Evolutionary conservation across 148 eudicot species (phyloP), one percentile per base, ranked within the genome.

Genomic region (Nyssa sinensis): DNA sequence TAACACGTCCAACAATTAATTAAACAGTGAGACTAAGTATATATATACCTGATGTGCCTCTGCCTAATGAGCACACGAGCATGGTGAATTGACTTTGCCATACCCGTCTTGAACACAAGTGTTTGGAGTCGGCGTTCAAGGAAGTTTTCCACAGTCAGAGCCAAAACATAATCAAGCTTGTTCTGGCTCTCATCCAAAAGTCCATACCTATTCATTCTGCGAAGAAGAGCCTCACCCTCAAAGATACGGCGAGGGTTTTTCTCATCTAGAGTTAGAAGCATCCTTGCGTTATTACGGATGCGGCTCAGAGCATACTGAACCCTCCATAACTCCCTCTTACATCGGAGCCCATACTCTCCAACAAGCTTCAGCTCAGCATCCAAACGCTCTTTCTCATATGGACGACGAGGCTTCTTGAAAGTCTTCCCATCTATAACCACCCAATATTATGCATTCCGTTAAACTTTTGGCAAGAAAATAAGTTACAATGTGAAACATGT

Each of bases 51-150:
- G 57, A 74, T 74, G 66, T 74, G 77, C 77, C 77, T 66, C 49
- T 74, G 77, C 37, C 77, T 66, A 34, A 74, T 74, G 62, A 74
- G 77, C 60, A 74, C 77, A 25, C 77, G 70, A 25, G 77, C 77
- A 66, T 74, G 77, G 71, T 74, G 77, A 29, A 74, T 74, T 7
- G 77, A 74, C 71, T 74, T 74, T 7, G 77, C 77, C 75, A 72
- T 72, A 72, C 75, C 75, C 10, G 75, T 72, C 75, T 72, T 72
- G 75, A 72, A 72, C 31, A 74, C 77, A 32, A 49, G 77, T 0
- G 77, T 74, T 39, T 74, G 77, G 17, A 74, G 77, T 12, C 77
- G 77, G 9, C 77, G 77, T 66, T 74, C 77, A 74, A 74, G 77
- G 64, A 74, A 74, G 55, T 74, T 74, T 47, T 74, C 77, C 37